Percentiles rank a stretch among this genome's conserved stretches.
Conservation (phyloP, 2,329 filamentous ascomycete species). For the Xylaria polymorpha region DNA sequence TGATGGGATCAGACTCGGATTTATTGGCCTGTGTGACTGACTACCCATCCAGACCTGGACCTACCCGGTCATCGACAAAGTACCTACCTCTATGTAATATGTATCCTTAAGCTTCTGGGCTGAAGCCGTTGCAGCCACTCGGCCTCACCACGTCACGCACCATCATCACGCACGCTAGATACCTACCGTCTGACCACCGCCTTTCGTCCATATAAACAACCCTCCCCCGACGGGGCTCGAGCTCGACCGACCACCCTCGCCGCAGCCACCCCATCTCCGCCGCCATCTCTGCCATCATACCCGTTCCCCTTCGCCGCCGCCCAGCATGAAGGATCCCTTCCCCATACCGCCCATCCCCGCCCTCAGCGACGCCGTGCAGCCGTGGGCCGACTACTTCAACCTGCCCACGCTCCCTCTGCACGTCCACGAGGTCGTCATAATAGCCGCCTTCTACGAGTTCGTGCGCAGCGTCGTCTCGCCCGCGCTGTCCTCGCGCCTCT, state of each 20-base stretch:
- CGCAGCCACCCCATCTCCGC: not conserved
- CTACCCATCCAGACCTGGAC: not conserved
- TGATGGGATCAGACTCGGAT: not conserved
- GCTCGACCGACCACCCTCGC: not conserved
- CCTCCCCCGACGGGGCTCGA: not conserved
- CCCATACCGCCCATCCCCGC: conserved; percentile 70
- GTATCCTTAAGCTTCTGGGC: not conserved
- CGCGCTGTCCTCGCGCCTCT: conserved; percentile 69
- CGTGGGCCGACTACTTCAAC: conserved; percentile 70
- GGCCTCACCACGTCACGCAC: conserved; percentile 8
- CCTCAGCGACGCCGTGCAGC: conserved; percentile 67
- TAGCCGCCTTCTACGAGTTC: conserved; percentile 74
- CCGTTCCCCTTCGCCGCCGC: not conserved
- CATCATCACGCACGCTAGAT: not conserved
- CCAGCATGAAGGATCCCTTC: conserved; percentile 77
- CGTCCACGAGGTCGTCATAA: conserved; percentile 78
- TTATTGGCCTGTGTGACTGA: not conserved
- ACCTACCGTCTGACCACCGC: conserved; percentile 2
- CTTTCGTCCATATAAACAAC: not conserved
- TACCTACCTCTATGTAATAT: not conserved
- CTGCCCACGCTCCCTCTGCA: conserved; percentile 78
- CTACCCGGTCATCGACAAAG: not conserved
- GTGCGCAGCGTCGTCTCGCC: conserved; percentile 76
- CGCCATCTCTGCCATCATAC: no score
- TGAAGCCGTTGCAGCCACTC: not conserved